Conservation (phyloP, 345 rosid genomes). For the Iberis pinnata region DNA sequence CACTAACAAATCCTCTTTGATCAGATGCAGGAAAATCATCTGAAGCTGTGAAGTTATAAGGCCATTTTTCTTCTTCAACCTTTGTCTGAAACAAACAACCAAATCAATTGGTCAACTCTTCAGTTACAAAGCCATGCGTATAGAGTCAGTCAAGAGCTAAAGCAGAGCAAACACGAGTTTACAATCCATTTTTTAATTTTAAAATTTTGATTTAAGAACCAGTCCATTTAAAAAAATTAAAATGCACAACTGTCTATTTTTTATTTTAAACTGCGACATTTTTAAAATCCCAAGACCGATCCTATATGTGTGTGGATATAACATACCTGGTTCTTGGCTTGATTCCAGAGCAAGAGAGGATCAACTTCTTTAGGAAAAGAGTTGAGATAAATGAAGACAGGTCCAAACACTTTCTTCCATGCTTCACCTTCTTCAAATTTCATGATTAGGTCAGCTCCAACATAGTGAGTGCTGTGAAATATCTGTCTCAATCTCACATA, state of each 20-base stretch:
- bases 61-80: constrained; percentile 66
- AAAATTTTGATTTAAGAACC: no score
- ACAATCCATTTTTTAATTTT: no score
- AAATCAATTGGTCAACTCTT: background rate
- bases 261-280: no score
- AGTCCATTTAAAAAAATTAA: no score
- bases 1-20: constrained; percentile 55
- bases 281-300: no score
- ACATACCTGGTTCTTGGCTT: constrained; percentile 72
- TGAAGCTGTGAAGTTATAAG: constrained; percentile 68
- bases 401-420: constrained; percentile 96
- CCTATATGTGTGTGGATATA: background rate
- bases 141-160: no score
- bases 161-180: no score
- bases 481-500: constrained; percentile 38
- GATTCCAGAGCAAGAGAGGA: constrained; percentile 60
- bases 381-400: constrained; percentile 70
- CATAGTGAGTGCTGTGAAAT: constrained; percentile 75
- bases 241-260: no score
- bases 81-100: constrained; percentile 38
- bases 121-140: no score
- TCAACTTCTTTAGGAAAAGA: constrained; percentile 39
- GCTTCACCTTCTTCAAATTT: constrained; percentile 43
- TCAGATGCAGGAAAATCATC: constrained; percentile 53
- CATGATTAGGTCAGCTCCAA: constrained; percentile 66